Evolutionary conservation across 345 rosid genomes (phyloP).

Genomic region (Gossypium bickii): DNA sequence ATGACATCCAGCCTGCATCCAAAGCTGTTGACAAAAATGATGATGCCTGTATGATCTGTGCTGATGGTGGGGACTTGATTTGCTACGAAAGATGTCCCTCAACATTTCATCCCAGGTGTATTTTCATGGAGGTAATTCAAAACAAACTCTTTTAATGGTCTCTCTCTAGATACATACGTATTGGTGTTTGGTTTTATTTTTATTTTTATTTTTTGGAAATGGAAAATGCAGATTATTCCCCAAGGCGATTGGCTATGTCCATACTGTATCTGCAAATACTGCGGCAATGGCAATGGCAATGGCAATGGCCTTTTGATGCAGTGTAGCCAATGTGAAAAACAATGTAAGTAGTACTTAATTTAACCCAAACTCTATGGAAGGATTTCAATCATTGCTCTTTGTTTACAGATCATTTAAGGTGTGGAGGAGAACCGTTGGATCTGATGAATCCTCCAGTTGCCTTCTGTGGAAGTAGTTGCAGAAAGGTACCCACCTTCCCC

Average conservation of each 20-base stretch:
- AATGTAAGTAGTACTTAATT: conserved; percentile 4
- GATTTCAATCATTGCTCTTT: neutral
- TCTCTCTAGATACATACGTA: neutral
- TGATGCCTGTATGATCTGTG: conserved; percentile 29
- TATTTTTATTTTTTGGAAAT: neutral
- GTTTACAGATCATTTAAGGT: conserved; percentile 17
- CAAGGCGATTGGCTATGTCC: conserved; percentile 24
- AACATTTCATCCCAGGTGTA: conserved; percentile 21
- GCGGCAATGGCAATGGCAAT: neutral
- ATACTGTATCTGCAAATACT: conserved; percentile 24
- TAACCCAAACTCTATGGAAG: neutral
- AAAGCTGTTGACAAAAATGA: conserved; percentile 11
- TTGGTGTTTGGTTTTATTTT: neutral
- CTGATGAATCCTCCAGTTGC: conserved; percentile 1
- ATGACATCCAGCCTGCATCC: neutral
- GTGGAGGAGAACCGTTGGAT: neutral
- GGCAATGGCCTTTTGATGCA: neutral
- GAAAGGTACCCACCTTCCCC: conserved; percentile 10
- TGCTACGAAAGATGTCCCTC: conserved; percentile 32
- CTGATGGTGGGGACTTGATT: conserved; percentile 30
- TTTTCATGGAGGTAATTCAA: conserved; percentile 21
- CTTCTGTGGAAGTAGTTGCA: conserved; percentile 20
- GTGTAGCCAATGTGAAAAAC: conserved; percentile 21
- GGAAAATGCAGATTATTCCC: conserved; percentile 20
- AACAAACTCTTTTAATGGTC: neutral